Conservation (phyloP, 164 flowering plant genomes). For the Pachysandra terminalis region DNA sequence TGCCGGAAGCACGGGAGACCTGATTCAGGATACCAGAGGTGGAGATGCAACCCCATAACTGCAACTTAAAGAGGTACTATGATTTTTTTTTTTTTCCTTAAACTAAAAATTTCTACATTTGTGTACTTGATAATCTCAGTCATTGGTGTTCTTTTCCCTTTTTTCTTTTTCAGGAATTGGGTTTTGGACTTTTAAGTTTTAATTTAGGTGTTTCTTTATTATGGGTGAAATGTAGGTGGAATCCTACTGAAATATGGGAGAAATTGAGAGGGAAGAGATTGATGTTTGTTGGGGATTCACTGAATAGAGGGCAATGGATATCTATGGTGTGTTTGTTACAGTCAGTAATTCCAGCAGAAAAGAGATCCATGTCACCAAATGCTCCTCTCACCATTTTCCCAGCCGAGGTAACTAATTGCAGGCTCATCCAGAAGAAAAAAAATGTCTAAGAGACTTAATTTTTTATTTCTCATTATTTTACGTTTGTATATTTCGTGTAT, state of each 20-base stretch:
- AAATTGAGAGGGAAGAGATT: conserved; percentile 90
- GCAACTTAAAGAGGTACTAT: conserved; percentile 76
- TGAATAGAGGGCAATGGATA: conserved; percentile 97
- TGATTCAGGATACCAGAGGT: conserved; percentile 72
- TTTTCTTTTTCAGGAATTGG: conserved; percentile 1
- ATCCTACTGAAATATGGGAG: conserved; percentile 80
- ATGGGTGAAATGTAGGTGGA: conserved; percentile 52
- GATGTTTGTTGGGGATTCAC: conserved; percentile 97
- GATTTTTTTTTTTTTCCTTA: neutral
- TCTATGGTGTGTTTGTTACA: conserved; percentile 91
- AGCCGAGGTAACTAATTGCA: conserved; percentile 63
- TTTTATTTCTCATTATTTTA: neutral
- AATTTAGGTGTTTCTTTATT: neutral
- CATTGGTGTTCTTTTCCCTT: no score
- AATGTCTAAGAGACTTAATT: neutral
- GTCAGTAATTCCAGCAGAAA: conserved; percentile 65
- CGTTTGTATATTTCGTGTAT: neutral
- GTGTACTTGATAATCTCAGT: neutral
- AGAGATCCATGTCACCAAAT: conserved; percentile 78
- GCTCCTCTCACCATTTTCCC: conserved; percentile 81
- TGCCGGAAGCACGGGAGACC: conserved; percentile 84
- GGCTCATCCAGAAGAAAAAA: neutral
- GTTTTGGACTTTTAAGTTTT: neutral
- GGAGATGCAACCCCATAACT: conserved; percentile 94
- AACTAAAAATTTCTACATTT: neutral